phyloP scores from a whole-genome alignment of 306 rosid genomes.

The Fragaria iinumae region DNA sequence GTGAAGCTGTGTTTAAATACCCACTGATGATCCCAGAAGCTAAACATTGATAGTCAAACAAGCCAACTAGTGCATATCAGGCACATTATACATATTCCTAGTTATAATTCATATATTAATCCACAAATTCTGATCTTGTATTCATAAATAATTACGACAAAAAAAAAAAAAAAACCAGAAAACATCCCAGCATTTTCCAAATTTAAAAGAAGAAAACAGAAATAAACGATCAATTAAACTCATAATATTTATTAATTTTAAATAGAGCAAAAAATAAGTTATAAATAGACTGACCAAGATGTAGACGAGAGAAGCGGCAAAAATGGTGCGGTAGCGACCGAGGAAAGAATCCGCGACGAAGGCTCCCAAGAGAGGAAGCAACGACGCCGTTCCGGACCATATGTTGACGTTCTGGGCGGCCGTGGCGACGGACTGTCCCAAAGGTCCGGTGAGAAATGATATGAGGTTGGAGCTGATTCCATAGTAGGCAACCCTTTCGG shows the following conservation, averaged over 20 bases:
- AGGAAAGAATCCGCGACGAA: constrained; percentile 37
- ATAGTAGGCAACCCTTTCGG: constrained; percentile 36
- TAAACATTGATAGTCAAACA: too few relatives aligned
- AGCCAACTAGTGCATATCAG: too few relatives aligned
- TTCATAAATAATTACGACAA: too few relatives aligned
- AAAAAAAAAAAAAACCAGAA: neutral
- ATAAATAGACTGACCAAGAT: constrained; percentile 11
- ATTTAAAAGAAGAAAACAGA: too few relatives aligned
- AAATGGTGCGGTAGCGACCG: constrained; percentile 39
- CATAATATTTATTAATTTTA: neutral
- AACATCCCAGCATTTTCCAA: neutral
- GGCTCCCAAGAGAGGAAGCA: constrained; percentile 38
- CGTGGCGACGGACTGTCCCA: constrained; percentile 34
- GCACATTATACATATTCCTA: neutral
- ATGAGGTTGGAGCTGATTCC: constrained; percentile 40
- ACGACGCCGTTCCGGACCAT: constrained; percentile 39
- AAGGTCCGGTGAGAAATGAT: constrained; percentile 31
- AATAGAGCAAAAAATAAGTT: too few relatives aligned
- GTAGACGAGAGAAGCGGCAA: constrained; percentile 31
- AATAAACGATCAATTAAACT: neutral
- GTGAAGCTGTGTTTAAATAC: neutral
- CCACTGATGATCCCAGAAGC: neutral
- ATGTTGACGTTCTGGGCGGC: constrained; percentile 35
- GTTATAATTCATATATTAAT: too few relatives aligned
- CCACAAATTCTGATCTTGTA: neutral